Evolutionary conservation across 768 basidiomycete species (phyloP).

Genomic region (Dictyophora rubrovolvata): DNA sequence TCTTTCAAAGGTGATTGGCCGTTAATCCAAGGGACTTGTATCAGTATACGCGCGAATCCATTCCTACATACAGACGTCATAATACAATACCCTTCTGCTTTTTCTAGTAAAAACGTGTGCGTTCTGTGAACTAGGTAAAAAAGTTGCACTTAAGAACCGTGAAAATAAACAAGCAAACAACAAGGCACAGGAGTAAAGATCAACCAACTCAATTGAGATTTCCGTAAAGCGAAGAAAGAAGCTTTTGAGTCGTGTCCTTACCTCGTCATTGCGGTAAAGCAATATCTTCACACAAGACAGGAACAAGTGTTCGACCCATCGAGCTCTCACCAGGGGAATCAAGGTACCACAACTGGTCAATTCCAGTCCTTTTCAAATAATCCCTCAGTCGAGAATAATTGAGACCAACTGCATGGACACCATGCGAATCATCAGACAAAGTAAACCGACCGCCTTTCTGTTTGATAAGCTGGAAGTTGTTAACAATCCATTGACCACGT

Average conservation of each 20-base stretch:
- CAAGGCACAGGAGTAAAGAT: too few relatives aligned
- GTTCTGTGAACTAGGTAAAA: too few relatives aligned
- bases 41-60: too few relatives aligned
- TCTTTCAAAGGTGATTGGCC: neutral
- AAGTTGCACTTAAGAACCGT: too few relatives aligned
- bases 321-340: slow-evolving; percentile 6
- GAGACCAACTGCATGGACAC: slow-evolving; percentile 75
- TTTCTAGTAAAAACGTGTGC: too few relatives aligned
- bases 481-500: neutral
- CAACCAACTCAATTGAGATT: too few relatives aligned
- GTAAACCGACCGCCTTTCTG: slow-evolving; percentile 61
- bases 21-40: neutral
- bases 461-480: slow-evolving; percentile 51
- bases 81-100: too few relatives aligned
- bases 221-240: too few relatives aligned
- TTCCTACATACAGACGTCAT: too few relatives aligned
- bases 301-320: neutral
- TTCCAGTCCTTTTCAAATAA: slow-evolving; percentile 53
- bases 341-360: slow-evolving; percentile 60
- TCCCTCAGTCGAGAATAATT: slow-evolving; percentile 61
- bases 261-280: neutral
- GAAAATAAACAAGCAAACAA: too few relatives aligned
- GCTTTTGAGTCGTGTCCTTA: neutral
- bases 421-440: slow-evolving; percentile 95
- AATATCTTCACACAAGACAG: neutral